Base-by-base conservation (phyloP, 768 basidiomycete species). In the Suillus bovinus region DNA sequence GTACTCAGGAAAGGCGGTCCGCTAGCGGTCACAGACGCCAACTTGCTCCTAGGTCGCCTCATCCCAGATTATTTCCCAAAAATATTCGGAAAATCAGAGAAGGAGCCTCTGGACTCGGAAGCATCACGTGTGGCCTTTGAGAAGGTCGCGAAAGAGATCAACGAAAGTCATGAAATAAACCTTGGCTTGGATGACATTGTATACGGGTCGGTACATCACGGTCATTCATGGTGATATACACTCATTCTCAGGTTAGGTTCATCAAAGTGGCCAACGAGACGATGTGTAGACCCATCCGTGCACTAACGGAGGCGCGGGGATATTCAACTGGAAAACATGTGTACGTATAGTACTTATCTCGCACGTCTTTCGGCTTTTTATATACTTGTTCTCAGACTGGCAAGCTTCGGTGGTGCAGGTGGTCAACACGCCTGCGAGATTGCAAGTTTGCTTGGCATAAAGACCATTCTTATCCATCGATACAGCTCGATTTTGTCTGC, bases 181-280 rank as follows among this genome's bases (percentile, higher is more conserved):
- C 78, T 93, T 49, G 78, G 76, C 5, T 70, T 94, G 36, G 93
- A 96, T 69, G 94, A 96, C 72, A 87, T 96, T 42, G 90, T 94
- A 11, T 95, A 92, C 65, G 96, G 93, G 91, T 92, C 42, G 20
- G 84, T 74, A 34, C 17, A 20, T 2, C 24, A 24, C 24, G 17
- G 14, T 46, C 41, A 16, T n/a, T 24, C 10, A 49, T 4, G 38
- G 10, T 62, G 44, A 22, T 60, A 22, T 36, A 16, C 24, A 24
- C 13, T 41, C 22, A 44, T 44, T 58, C 59, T 63, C 29, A 47
- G 5, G n/a, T 6, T 55, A 93, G 94, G 5, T 97, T 95, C 75
- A 90, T 98, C 77, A 93, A 95, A 70, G 94, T 96, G 11, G 95
- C 95, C 10, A 97, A 97, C 68, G 96, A 98, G 78, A 95, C 93